phyloP scores from a whole-genome alignment of 768 basidiomycete genomes.

The Naganishia vaughanmartiniae region DNA sequence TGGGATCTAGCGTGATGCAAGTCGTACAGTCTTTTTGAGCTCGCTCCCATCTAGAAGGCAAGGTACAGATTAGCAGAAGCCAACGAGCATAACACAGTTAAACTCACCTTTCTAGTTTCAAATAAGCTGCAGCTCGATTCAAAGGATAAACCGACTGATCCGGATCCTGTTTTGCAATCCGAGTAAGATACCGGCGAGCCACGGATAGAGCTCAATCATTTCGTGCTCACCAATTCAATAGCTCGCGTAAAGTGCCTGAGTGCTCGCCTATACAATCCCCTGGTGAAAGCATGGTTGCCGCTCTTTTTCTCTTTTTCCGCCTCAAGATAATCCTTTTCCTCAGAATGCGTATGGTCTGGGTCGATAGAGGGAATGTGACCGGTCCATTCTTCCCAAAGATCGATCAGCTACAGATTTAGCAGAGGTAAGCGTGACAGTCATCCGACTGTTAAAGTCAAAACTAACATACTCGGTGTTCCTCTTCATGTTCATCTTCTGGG shows the following conservation, averaged over 20 bases:
- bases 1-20: constrained; percentile 30
- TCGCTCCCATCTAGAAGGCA: constrained; percentile 4
- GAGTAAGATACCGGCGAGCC: background rate
- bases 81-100: constrained; percentile 1
- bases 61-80: background rate
- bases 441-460: too few species aligned
- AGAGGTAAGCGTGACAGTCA: background rate
- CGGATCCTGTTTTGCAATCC: constrained; percentile 23
- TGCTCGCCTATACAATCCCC: constrained; percentile 29
- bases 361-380: constrained; percentile 11
- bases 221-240: constrained; percentile 26
- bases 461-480: constrained; percentile 14
- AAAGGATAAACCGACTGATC: constrained; percentile 28
- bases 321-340: constrained; percentile 19
- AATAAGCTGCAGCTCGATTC: constrained; percentile 85
- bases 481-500: constrained; percentile 20
- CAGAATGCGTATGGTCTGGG: constrained; percentile 10
- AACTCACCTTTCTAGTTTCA: constrained; percentile 88
- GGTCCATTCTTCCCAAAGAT: constrained; percentile 23
- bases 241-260: constrained; percentile 29
- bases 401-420: background rate
- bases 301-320: constrained; percentile 33
- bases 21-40: constrained; percentile 30
- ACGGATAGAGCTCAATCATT: background rate
- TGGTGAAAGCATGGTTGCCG: constrained; percentile 27